These are phyloP conservation scores for Kwoniella dejecticola DNA, from an alignment of 768 basidiomycete species.

Conservation along the genomic window DNA sequence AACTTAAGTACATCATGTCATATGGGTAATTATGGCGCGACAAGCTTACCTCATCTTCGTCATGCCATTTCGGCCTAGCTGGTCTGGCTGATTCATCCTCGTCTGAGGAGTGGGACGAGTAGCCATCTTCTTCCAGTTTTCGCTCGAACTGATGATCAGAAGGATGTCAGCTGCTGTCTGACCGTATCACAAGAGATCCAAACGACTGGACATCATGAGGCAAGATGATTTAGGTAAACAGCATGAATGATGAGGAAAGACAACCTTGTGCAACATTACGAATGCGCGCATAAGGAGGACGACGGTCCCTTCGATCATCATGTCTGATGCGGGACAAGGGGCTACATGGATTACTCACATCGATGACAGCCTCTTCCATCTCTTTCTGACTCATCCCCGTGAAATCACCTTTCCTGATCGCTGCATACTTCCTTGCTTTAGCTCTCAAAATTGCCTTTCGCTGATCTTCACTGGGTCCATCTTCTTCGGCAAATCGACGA, in stretches of 20 bases:
- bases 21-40: background rate
- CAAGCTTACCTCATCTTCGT: slow-evolving; percentile 6
- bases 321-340: too few relatives aligned
- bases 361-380: slow-evolving; percentile 47
- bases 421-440: slow-evolving; percentile 54
- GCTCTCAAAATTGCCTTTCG: slow-evolving; percentile 42
- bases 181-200: too few relatives aligned
- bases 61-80: slow-evolving; percentile 18
- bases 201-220: background rate
- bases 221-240: too few relatives aligned
- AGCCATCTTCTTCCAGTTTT: slow-evolving; percentile 43
- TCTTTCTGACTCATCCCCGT: slow-evolving; percentile 48
- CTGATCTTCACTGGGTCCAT: slow-evolving; percentile 44
- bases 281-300: too few relatives aligned
- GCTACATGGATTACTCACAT: too few relatives aligned
- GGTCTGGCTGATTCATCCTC: slow-evolving; percentile 41
- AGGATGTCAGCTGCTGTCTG: background rate
- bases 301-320: too few relatives aligned
- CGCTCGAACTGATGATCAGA: slow-evolving; percentile 43
- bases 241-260: too few relatives aligned
- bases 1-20: background rate
- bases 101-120: slow-evolving; percentile 43
- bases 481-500: slow-evolving; percentile 34
- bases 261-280: too few relatives aligned
- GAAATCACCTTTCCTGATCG: slow-evolving; percentile 44